These are phyloP conservation scores for Jackrogersella multiformis DNA, from an alignment of 495 filamentous ascomycete species.

Conservation along the genomic window DNA sequence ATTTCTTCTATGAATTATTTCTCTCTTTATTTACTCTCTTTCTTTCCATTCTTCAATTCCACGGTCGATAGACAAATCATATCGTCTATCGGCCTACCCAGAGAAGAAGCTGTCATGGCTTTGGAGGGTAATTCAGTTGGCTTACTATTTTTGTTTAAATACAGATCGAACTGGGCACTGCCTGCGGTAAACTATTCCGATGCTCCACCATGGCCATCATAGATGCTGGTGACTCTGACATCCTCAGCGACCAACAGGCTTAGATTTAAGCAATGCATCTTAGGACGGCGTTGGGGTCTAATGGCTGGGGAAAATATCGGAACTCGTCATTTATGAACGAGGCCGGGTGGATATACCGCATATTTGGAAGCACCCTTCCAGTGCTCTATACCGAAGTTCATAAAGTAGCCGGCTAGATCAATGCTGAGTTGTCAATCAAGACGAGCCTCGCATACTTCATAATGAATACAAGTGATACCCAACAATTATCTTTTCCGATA, in stretches of 20 bases:
- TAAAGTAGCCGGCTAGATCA: conserved; percentile 32
- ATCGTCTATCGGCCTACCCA: conserved; percentile 60
- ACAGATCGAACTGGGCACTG: conserved; percentile 96
- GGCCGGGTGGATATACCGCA: conserved; percentile 13
- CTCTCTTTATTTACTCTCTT: not conserved
- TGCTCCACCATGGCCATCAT: conserved; percentile 95
- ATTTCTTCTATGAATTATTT: conserved; percentile 25
- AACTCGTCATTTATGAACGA: conserved; percentile 20
- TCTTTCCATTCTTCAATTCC: no score
- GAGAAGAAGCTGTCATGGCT: conserved; percentile 82
- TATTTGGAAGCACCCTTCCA: conserved; percentile 15
- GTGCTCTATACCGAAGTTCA: conserved; percentile 12
- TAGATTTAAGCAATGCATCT: conserved; percentile 52
- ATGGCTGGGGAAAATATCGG: conserved; percentile 37
- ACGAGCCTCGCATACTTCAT: conserved; percentile 19
- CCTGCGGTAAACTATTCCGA: conserved; percentile 84
- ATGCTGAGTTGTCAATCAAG: conserved; percentile 29
- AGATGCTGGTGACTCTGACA: conserved; percentile 98
- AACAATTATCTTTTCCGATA: conserved; percentile 13
- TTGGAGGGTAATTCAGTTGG: conserved; percentile 81
- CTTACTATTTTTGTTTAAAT: conserved; percentile 51
- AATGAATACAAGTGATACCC: conserved; percentile 48
- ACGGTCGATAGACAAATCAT: conserved; percentile 27
- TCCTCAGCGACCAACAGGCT: conserved; percentile 75
- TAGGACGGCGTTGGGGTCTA: conserved; percentile 55